phyloP scores from a whole-genome alignment of 768 basidiomycete species.

The Punctularia strigosozonata region DNA sequence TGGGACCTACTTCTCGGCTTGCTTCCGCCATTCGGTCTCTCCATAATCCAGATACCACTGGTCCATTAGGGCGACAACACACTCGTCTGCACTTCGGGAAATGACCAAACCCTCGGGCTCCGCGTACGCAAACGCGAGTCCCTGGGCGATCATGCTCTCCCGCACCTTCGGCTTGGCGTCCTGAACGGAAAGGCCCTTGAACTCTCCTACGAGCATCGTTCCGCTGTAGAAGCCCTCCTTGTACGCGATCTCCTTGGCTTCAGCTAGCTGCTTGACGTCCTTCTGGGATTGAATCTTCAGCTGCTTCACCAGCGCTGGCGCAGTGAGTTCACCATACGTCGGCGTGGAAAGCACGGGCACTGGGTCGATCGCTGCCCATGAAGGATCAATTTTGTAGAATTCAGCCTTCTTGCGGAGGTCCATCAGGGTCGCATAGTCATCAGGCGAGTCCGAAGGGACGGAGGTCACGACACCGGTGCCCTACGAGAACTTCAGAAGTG shows the following conservation, averaged over 20 bases:
- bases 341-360: slow-evolving; percentile 83
- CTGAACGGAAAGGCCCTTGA: slow-evolving; percentile 78
- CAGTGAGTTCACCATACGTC: slow-evolving; percentile 87
- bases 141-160: slow-evolving; percentile 65
- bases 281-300: slow-evolving; percentile 94
- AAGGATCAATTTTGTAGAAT: slow-evolving; percentile 87
- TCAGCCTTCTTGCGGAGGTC: slow-evolving; percentile 95
- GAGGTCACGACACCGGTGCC: slow-evolving; percentile 98
- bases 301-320: slow-evolving; percentile 71
- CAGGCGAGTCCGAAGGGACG: slow-evolving; percentile 96
- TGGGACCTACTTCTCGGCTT: slow-evolving; percentile 63
- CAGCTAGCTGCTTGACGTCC: slow-evolving; percentile 84
- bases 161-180: slow-evolving; percentile 88
- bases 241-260: slow-evolving; percentile 96
- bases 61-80: slow-evolving; percentile 95
- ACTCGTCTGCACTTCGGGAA: slow-evolving; percentile 89
- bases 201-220: slow-evolving; percentile 84
- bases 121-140: slow-evolving; percentile 81
- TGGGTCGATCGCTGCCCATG: slow-evolving; percentile 78
- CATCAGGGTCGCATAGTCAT: slow-evolving; percentile 82
- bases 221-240: slow-evolving; percentile 98
- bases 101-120: slow-evolving; percentile 90
- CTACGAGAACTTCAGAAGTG: slow-evolving; percentile 20
- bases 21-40: slow-evolving; percentile 76
- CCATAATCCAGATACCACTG: slow-evolving; percentile 99